A percentile compares a stretch with the other conserved stretches of the same genome.
Evolutionary conservation across 257 asterid genomes (phyloP).

Genomic region (Coffea canephora): DNA sequence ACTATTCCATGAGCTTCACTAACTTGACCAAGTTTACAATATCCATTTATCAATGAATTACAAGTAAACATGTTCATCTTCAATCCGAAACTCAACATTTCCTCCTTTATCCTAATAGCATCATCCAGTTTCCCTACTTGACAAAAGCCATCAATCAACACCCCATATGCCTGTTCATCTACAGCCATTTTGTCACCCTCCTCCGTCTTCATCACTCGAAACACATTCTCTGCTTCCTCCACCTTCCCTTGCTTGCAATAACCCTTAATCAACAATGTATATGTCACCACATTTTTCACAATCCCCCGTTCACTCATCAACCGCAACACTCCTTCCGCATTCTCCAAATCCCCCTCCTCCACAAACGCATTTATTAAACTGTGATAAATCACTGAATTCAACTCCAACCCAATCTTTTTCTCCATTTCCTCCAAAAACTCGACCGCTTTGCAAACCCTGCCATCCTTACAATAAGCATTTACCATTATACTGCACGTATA

Average conservation of each 20-base stretch:
- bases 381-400: slow-evolving; percentile 70
- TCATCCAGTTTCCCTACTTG: slow-evolving; percentile 74
- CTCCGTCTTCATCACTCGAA: slow-evolving; percentile 52
- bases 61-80: slow-evolving; percentile 56
- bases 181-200: slow-evolving; percentile 29
- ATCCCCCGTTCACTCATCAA: slow-evolving; percentile 50
- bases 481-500: slow-evolving; percentile 75
- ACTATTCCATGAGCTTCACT: slow-evolving; percentile 55
- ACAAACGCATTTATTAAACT: slow-evolving; percentile 77
- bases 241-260: slow-evolving; percentile 60
- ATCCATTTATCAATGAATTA: slow-evolving; percentile 79
- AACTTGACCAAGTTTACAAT: slow-evolving; percentile 64
- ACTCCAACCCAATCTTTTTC: slow-evolving; percentile 40
- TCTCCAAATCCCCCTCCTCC: slow-evolving; percentile 55
- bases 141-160: slow-evolving; percentile 74
- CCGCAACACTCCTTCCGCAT: slow-evolving; percentile 55
- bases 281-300: slow-evolving; percentile 54
- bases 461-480: slow-evolving; percentile 75
- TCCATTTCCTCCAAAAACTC: slow-evolving; percentile 65
- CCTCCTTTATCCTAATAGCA: slow-evolving; percentile 61
- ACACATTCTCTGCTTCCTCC: slow-evolving; percentile 63
- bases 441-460: slow-evolving; percentile 53
- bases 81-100: slow-evolving; percentile 68
- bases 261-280: slow-evolving; percentile 74
- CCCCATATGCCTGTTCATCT: slow-evolving; percentile 74